Percentiles rank a stretch among this genome's conserved stretches.
phyloP scores from a whole-genome alignment of 1,284 basidiomycete species.

The Neolentinus lepideus region DNA sequence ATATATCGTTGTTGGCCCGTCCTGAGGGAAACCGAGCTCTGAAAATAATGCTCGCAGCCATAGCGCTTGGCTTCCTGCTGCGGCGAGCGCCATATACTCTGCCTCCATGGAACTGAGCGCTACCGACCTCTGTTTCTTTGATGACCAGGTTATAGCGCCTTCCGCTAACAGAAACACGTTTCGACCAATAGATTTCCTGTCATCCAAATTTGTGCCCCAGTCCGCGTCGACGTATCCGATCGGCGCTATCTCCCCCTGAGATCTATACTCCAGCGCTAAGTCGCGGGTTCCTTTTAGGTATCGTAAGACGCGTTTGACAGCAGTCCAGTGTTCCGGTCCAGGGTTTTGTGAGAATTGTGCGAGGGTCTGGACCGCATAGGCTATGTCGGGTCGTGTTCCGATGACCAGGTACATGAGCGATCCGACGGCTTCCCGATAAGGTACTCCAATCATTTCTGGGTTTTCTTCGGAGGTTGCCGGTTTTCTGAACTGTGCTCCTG shows the following conservation, averaged over 20 bases:
- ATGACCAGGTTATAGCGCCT: constrained; percentile 14
- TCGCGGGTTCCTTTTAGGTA: constrained; percentile 13
- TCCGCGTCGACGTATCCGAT: constrained; percentile 22
- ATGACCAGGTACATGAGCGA: background rate
- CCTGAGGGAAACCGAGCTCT: constrained; percentile 9
- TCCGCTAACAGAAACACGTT: constrained; percentile 12
- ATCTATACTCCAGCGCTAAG: background rate
- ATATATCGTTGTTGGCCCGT: constrained; percentile 5
- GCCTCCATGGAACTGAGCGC: constrained; percentile 19
- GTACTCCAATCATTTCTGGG: background rate
- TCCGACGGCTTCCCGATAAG: background rate
- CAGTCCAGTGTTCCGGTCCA: constrained; percentile 13
- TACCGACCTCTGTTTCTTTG: constrained; percentile 16
- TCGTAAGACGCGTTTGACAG: constrained; percentile 15
- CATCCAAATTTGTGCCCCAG: constrained; percentile 14
- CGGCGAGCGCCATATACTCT: constrained; percentile 19
- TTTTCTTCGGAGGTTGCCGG: background rate
- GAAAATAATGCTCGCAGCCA: constrained; percentile 14
- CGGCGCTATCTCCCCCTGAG: constrained; percentile 4
- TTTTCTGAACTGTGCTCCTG: background rate
- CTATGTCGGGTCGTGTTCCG: background rate
- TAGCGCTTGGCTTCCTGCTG: constrained; percentile 15
- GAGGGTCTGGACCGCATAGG: background rate
- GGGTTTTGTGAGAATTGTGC: constrained; percentile 12
- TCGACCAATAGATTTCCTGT: constrained; percentile 12